Evolutionary conservation across 371 early-diverging fungal species (phyloP).

Genomic region (Rhizopus microsporus): DNA sequence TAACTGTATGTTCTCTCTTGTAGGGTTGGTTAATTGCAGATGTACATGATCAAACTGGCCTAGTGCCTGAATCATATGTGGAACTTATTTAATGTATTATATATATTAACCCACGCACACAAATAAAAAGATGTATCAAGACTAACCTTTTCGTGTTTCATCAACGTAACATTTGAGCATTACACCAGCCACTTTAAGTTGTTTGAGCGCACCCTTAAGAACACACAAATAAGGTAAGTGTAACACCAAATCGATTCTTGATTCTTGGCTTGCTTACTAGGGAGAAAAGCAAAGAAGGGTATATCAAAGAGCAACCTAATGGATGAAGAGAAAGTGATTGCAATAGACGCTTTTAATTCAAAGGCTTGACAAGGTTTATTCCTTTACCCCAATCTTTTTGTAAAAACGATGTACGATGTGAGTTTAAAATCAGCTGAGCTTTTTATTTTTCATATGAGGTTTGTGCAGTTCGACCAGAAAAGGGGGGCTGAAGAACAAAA

Average conservation of each 20-base stretch:
- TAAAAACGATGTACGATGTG: no score
- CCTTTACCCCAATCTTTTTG: no score
- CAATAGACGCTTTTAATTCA: no score
- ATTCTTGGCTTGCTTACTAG: not conserved
- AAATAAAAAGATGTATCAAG: conserved; percentile 10
- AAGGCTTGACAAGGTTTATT: no score
- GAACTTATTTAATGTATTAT: conserved; percentile 39
- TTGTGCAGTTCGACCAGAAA: no score
- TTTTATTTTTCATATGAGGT: no score
- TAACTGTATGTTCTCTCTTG: conserved; percentile 4
- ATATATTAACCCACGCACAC: not conserved
- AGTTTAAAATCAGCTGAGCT: no score
- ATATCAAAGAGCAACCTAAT: no score
- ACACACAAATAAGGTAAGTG: not conserved
- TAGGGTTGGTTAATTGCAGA: conserved; percentile 76
- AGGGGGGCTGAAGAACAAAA: no score
- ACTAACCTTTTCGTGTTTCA: not conserved
- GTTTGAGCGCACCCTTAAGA: not conserved
- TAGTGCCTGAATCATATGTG: conserved; percentile 79
- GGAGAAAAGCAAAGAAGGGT: not conserved
- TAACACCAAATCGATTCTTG: not conserved
- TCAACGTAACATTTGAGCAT: not conserved
- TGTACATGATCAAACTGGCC: conserved; percentile 60
- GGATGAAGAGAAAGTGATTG: no score
- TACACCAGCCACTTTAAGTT: conserved; percentile 2